phyloP scores from a whole-genome alignment of 345 rosid species.

The Hypericum perforatum region DNA sequence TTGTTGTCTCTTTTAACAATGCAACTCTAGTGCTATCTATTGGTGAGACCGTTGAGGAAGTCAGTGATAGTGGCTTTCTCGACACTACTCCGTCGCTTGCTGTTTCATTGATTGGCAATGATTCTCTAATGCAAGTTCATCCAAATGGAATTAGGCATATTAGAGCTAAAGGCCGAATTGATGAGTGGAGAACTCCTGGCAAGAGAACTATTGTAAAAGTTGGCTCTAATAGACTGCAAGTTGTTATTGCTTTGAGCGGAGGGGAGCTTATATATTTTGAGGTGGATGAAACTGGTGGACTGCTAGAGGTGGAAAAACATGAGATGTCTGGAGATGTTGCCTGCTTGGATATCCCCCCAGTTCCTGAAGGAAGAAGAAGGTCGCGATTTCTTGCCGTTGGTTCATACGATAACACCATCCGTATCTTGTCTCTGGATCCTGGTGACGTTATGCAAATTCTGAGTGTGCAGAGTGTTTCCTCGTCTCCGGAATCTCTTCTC shows the following conservation, averaged over 20 bases:
- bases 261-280: conserved; percentile 97
- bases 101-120: conserved; percentile 88
- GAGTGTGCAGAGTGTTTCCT: conserved; percentile 94
- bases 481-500: conserved; percentile 91
- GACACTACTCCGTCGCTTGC: conserved; percentile 94
- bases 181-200: conserved; percentile 99
- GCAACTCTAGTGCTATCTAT: conserved; percentile 96
- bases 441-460: conserved; percentile 96
- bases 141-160: conserved; percentile 95
- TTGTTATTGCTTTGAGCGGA: conserved; percentile 92
- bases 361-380: conserved; percentile 99
- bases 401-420: conserved; percentile 85
- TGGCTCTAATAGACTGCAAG: conserved; percentile 90
- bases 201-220: conserved; percentile 97
- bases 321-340: conserved; percentile 99
- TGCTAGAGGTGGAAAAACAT: conserved; percentile 97
- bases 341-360: conserved; percentile 95
- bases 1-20: conserved; percentile 91
- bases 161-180: conserved; percentile 93
- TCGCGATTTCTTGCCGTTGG: conserved; percentile 98
- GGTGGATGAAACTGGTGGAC: conserved; percentile 91
- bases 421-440: conserved; percentile 89
- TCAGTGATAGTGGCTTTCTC: conserved; percentile 92
- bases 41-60: conserved; percentile 98
- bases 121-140: conserved; percentile 98